phyloP scores from a whole-genome alignment of 768 basidiomycete species.

The Naematelia aurantialba region DNA sequence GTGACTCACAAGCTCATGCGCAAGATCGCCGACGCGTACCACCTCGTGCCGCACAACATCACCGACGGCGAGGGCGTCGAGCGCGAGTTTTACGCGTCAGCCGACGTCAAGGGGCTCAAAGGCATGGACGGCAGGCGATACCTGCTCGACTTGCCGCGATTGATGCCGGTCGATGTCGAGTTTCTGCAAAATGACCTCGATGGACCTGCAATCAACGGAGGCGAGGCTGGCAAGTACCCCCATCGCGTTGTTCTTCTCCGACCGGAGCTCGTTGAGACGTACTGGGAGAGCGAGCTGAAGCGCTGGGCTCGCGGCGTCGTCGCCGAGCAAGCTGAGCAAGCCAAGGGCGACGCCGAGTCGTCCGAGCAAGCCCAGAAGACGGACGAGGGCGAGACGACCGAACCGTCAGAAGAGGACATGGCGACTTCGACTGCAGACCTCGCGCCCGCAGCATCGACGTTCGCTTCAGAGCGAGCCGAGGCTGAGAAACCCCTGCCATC shows the following conservation, averaged over 20 bases:
- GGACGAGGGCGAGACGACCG: slow-evolving; percentile 19
- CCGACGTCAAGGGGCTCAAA: slow-evolving; percentile 53
- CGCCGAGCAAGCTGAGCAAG: slow-evolving; percentile 26
- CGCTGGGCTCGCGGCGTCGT: slow-evolving; percentile 49
- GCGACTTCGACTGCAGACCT: slow-evolving; percentile 27
- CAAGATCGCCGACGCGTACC: slow-evolving; percentile 50
- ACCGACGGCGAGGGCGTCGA: slow-evolving; percentile 45
- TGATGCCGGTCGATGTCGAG: slow-evolving; percentile 53
- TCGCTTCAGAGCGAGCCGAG: slow-evolving; percentile 27
- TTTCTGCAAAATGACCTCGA: slow-evolving; percentile 52
- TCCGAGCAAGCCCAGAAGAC: slow-evolving; percentile 32
- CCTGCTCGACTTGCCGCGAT: slow-evolving; percentile 52
- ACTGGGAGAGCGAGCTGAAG: slow-evolving; percentile 52
- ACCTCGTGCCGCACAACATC: slow-evolving; percentile 52
- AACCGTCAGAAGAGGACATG: slow-evolving; percentile 17
- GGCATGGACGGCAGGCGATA: slow-evolving; percentile 54
- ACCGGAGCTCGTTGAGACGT: slow-evolving; percentile 52
- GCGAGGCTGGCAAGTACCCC: slow-evolving; percentile 44
- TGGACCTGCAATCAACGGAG: slow-evolving; percentile 8
- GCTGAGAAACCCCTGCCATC: slow-evolving; percentile 39
- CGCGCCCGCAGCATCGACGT: slow-evolving; percentile 5
- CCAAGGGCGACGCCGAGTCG: slow-evolving; percentile 14
- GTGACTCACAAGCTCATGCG: slow-evolving; percentile 50
- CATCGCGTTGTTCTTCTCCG: slow-evolving; percentile 53
- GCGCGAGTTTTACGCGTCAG: slow-evolving; percentile 49